Conservation (phyloP, 768 basidiomycete species). For the Panaeolus cyanescens region DNA sequence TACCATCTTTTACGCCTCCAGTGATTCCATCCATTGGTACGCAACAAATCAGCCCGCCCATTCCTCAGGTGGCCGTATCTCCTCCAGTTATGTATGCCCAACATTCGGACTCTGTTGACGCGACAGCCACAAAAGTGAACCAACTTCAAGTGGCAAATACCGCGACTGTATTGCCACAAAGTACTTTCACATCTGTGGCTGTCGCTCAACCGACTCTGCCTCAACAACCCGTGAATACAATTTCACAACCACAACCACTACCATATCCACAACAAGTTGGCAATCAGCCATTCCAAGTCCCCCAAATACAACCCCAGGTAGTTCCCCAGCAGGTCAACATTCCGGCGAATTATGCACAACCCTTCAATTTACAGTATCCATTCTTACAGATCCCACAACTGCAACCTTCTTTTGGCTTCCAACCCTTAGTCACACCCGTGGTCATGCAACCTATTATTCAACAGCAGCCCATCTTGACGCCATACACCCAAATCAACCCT, state of each 20-base stretch:
- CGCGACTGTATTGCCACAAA: background rate
- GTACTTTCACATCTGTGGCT: background rate
- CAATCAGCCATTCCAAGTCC: background rate
- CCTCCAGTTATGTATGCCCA: background rate
- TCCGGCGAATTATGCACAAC: background rate
- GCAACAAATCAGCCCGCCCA: background rate
- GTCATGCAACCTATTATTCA: background rate
- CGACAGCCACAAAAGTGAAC: constrained; percentile 1
- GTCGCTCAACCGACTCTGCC: background rate
- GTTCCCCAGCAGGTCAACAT: background rate
- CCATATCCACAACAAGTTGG: background rate
- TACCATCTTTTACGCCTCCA: background rate
- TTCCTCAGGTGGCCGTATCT: background rate
- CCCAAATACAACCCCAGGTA: too few species aligned
- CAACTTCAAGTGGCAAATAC: background rate
- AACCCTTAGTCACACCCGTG: background rate
- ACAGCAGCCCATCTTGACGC: background rate
- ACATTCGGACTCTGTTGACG: background rate
- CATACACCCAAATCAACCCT: background rate
- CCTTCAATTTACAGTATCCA: background rate
- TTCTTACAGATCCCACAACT: background rate
- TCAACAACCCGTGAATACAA: background rate
- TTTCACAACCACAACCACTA: background rate
- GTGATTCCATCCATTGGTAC: background rate
- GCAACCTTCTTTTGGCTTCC: background rate